Base-by-base conservation (phyloP, 1,139 yeast genomes). In the Kurtzmaniella quercitrusa region DNA sequence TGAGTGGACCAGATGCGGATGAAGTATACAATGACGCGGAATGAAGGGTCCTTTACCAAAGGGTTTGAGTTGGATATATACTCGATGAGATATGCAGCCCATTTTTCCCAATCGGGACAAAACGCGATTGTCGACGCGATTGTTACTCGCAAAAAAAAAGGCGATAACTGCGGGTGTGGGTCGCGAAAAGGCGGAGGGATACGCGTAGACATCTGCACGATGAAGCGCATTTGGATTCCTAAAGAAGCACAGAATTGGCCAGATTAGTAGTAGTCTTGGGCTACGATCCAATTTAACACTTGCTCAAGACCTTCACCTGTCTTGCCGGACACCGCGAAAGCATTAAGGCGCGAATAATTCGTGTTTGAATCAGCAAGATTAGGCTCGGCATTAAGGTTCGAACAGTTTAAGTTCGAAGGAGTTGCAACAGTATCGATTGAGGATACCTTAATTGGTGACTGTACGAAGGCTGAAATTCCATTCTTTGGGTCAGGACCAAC, bases 241-340 rank as follows among this genome's bases (percentile, higher is more conserved):
- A 33, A 33, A 28, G 6, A 16, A 22, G 38, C 30, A 21, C 36
- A 11, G 32, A 21, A 21, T 14, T 38, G 26, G 16, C 33, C 17
- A 20, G 6, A 4, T 34, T 19, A 37, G 33, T 41, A 53, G 40
- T 48, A 56, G 15, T 52, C 56, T 40, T 58, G 50, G 3, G 52
- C 48, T 1, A 68, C 61, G 4, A 79, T 60, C 84, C 84, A 80
- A 11, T 76, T 70, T 36, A 82, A 52, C 0, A 76, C 79, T 14
- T 54, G 54, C 0, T 53, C 52, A 15, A 84, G 49, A 7, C 80
- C 79, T 36, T 57, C 55, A 0, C 86, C 84, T 0, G 83, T 71
- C 46, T 64, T 68, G 0, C 88, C 93, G 56, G 87, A 80, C 33
- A 80, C 78, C 4, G 41, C 18, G 20, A 42, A 32, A 12, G 40